Evolutionary conservation across 2,329 filamentous ascomycete genomes (phyloP), one percentile per base, ranked within the genome.

Genomic region (Calycina marina): DNA sequence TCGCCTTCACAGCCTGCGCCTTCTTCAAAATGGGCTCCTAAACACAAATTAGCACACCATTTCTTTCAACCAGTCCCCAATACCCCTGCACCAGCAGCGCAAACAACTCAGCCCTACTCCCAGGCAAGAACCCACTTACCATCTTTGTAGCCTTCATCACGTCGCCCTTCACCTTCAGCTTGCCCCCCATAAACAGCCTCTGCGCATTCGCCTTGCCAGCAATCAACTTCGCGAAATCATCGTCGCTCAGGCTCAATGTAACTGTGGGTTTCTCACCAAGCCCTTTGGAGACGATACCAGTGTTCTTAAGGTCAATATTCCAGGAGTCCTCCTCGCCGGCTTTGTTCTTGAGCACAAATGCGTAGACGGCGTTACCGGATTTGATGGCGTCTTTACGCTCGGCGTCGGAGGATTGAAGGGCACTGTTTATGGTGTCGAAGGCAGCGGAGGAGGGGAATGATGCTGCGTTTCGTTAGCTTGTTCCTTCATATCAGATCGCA

Each of bases 81-180:
- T n/a, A n/a, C n/a, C n/a, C n/a, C n/a, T n/a, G n/a, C n/a, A n/a
- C n/a, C n/a, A n/a, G n/a, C n/a, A n/a, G n/a, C n/a, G n/a, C 3
- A 22, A 22, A 22, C n/a, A 22, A 22, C 20, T 22, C 8, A 22
- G 20, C 20, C n/a, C n/a, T 9, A 8, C 20, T 94, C 85, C n/a
- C n/a, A n/a, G n/a, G n/a, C n/a, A n/a, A n/a, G n/a, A n/a, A n/a
- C n/a, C n/a, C n/a, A n/a, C n/a, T n/a, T n/a, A n/a, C n/a, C 60
- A 94, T 73, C 75, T 92, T 93, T 39, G 86, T 94, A 22, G 90
- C 81, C 72, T 94, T 94, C 88, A 96, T 96, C 40, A 96, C 75
- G 57, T 96, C 85, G 42, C 90, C 90, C 73, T 85, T 92, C 56
- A 96, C 73, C 80, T 96, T 98, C 54, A 98, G 68, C 69, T 93